Evolutionary conservation across 495 filamentous ascomycete genomes (phyloP), one percentile per base, ranked within the genome.

Genomic region (Margaritispora aquatica): DNA sequence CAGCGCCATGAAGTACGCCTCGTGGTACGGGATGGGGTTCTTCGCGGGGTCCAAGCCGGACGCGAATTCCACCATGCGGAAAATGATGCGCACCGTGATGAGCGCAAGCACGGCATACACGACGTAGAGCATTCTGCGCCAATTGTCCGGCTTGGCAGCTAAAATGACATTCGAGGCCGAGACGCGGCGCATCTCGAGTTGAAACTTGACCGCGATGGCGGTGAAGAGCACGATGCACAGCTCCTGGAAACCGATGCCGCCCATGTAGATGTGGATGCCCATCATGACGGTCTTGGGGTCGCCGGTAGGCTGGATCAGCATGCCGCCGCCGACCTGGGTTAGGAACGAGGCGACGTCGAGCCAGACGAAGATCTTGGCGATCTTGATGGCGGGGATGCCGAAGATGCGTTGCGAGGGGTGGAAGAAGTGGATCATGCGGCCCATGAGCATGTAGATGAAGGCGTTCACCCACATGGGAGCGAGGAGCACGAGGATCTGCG

Each of bases 371-470:
- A 82, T 73, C 24, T 75, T 72, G 10, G 74, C 77, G 26, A 84
- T 74, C 21, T 68, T 69, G 44, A 67, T 69, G 0, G 81, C 77
- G 19, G 78, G 77, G 63, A 89, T 71, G 1, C 73, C 63, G 36
- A 66, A 71, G 9, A 87, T 69, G 22, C 69, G 70, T 29, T 77
- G 68, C 10, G 70, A 66, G 1, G 77, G 73, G n/a, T 80, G 64
- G 69, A 79, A 86, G 68, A 80, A 81, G 63, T 75, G 74, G 17
- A 88, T 77, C 74, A 88, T 75, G 7, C 86, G 75, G 1, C 81
- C 84, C 50, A 88, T 68, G 17, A 81, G 77, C 84, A 88, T 87
- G 73, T 88, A 89, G n/a, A 77, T 73, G 63, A 81, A 88, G 2
- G 85, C 85, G 36, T 88, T 87, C 59, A 86, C 75, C 79, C 82